phyloP scores from a whole-genome alignment of 2,329 filamentous ascomycete genomes.

The Fusarium agapanthi region DNA sequence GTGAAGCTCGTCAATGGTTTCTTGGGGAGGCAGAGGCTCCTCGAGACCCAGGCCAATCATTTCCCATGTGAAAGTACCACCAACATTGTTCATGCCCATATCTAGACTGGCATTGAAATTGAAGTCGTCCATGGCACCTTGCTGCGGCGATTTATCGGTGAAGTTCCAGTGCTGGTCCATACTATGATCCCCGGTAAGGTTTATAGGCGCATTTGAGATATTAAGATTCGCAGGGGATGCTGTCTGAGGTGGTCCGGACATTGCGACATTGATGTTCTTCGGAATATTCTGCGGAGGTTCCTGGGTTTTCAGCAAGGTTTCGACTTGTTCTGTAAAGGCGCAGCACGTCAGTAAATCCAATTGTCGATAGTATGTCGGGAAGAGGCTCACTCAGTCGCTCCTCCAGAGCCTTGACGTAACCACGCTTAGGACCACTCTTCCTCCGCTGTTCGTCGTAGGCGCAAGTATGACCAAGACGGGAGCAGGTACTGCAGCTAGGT shows the following conservation, averaged over 20 bases:
- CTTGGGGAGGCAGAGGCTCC: slow-evolving; percentile 66
- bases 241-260: slow-evolving; percentile 44
- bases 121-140: slow-evolving; percentile 63
- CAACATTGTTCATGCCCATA: slow-evolving; percentile 60
- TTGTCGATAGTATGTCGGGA: not conserved
- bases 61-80: slow-evolving; percentile 79
- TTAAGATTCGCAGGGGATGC: slow-evolving; percentile 40
- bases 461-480: slow-evolving; percentile 85
- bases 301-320: slow-evolving; percentile 86
- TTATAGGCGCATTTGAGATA: slow-evolving; percentile 57
- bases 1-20: slow-evolving; percentile 84
- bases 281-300: slow-evolving; percentile 56
- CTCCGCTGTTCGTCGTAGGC: slow-evolving; percentile 91
- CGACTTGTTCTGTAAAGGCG: slow-evolving; percentile 79
- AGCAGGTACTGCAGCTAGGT: slow-evolving; percentile 89
- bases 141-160: slow-evolving; percentile 62
- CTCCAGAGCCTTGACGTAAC: slow-evolving; percentile 93
- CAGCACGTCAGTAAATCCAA: slow-evolving; percentile 29
- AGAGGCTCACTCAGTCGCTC: slow-evolving; percentile 80
- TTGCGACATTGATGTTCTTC: slow-evolving; percentile 44
- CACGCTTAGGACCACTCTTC: slow-evolving; percentile 93
- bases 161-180: slow-evolving; percentile 64
- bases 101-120: slow-evolving; percentile 61
- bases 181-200: slow-evolving; percentile 57
- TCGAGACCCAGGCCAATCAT: slow-evolving; percentile 69